These are phyloP conservation scores for Nemania sp. DNA, from an alignment of 2,329 filamentous ascomycete genomes.

Conservation along the genomic window DNA sequence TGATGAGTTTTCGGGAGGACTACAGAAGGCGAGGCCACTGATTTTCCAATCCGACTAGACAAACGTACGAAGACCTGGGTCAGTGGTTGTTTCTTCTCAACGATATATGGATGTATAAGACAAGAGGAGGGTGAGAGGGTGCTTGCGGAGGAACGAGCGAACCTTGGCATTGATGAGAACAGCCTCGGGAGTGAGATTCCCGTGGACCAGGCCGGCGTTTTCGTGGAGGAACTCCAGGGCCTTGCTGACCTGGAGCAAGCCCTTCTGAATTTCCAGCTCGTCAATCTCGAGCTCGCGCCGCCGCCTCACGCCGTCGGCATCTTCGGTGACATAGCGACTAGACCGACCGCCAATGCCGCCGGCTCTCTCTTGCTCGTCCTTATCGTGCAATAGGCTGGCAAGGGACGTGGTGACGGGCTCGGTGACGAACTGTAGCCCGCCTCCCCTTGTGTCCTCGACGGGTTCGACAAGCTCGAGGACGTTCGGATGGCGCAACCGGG, in stretches of 20 bases:
- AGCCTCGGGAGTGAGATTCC: conserved; percentile 92
- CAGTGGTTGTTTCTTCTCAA: conserved; percentile 41
- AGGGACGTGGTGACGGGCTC: conserved; percentile 93
- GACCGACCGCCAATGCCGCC: conserved; percentile 76
- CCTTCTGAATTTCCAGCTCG: conserved; percentile 97
- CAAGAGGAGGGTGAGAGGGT: too few species aligned
- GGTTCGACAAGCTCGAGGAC: conserved; percentile 94
- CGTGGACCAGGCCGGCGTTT: conserved; percentile 92
- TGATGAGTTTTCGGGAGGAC: conserved; percentile 80
- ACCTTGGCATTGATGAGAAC: conserved; percentile 94
- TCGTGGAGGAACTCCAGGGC: conserved; percentile 96
- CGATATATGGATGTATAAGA: too few species aligned
- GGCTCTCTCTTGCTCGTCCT: conserved; percentile 84
- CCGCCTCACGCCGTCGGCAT: conserved; percentile 77
- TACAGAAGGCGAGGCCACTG: conserved; percentile 90
- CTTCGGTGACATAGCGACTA: conserved; percentile 85
- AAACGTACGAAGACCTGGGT: conserved; percentile 43
- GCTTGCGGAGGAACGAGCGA: too few species aligned
- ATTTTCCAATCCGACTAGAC: conserved; percentile 97
- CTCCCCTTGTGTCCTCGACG: conserved; percentile 91
- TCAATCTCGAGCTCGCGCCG: conserved; percentile 91
- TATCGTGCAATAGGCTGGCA: conserved; percentile 82
- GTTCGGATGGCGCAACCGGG: conserved; percentile 88
- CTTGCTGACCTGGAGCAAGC: conserved; percentile 90
- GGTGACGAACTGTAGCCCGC: conserved; percentile 94